Base-by-base conservation (phyloP, 2,329 filamentous ascomycete genomes). In the Eutypa lata region DNA sequence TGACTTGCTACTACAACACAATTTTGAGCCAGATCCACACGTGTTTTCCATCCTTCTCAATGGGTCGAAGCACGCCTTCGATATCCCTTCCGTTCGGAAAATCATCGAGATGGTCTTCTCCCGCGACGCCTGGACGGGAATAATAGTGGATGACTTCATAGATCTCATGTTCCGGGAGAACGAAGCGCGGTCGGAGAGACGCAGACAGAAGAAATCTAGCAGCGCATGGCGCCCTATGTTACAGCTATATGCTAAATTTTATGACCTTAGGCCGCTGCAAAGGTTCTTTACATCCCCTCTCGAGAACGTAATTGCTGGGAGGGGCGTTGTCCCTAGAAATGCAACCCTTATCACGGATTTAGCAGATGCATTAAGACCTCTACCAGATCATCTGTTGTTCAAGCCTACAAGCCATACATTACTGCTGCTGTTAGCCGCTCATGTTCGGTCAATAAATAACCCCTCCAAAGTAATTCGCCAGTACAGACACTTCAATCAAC, bases 1-100 rank as follows among this genome's bases (percentile, higher is more conserved):
- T 60, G 76, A 84, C 22, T 76, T 84, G 40, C 80, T 92, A 66
- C 71, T 79, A 48, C 71, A 77, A 14, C 77, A 83, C 57, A 80
- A 81, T 3, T 73, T 89, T 16, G 67, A 79, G 50, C 81, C 89
- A 0, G 85, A 95, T 66, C 71, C 72, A 0, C 80, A 83, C 57
- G 87, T 90, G 0, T 90, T 86, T 65, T 77, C 84, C 1, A 84
- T 84, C 26, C 74, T 96, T 33, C 78, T 96, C 42, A 81, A 86
- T 53, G 87, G 87, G 31, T 87, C 89, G 49, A 90, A 90, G 59
- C 65, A 67, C 3, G 75, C 75, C 19, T 69, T 76, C 22, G 78
- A 89, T 55, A 73, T 77, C 4, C 68, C 74, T 3, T 77, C 77
- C 24, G 74, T 91, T 26, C 73, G 76, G 43, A 72, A 74, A 31